phyloP scores from a whole-genome alignment of 352 stramenopile genomes.

The Pythium periplocum region DNA sequence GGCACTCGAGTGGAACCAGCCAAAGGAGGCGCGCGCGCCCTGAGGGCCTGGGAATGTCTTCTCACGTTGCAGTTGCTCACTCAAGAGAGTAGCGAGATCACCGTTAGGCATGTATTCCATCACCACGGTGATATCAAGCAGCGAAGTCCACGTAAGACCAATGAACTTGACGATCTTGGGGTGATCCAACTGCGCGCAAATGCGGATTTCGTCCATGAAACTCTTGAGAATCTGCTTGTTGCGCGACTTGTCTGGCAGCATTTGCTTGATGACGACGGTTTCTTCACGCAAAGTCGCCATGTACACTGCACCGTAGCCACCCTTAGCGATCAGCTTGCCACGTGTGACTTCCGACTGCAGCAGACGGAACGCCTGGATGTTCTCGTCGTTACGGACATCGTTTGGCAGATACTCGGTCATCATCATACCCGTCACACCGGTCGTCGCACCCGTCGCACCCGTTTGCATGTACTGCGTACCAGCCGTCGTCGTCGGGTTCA shows the following conservation, averaged over 20 bases:
- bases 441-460: conserved; percentile 22
- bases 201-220: conserved; percentile 66
- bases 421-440: conserved; percentile 17
- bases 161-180: conserved; percentile 47
- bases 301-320: conserved; percentile 60
- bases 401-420: conserved; percentile 34
- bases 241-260: conserved; percentile 24
- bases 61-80: conserved; percentile 10
- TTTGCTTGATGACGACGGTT: conserved; percentile 40
- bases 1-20: conserved; percentile 27
- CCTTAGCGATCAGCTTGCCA: conserved; percentile 33
- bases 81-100: conserved; percentile 31
- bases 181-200: conserved; percentile 49
- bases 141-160: conserved; percentile 39
- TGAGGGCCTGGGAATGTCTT: conserved; percentile 1
- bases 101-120: conserved; percentile 44
- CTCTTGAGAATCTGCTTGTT: conserved; percentile 18
- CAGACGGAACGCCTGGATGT: conserved; percentile 45
- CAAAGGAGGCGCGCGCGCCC: conserved; percentile 3
- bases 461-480: conserved; percentile 5
- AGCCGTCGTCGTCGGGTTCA: neutral
- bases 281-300: conserved; percentile 28
- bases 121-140: conserved; percentile 40
- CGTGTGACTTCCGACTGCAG: conserved; percentile 41
- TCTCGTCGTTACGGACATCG: conserved; percentile 63